phyloP scores from a whole-genome alignment of 306 rosid genomes.

The Dryas alaskensis region DNA sequence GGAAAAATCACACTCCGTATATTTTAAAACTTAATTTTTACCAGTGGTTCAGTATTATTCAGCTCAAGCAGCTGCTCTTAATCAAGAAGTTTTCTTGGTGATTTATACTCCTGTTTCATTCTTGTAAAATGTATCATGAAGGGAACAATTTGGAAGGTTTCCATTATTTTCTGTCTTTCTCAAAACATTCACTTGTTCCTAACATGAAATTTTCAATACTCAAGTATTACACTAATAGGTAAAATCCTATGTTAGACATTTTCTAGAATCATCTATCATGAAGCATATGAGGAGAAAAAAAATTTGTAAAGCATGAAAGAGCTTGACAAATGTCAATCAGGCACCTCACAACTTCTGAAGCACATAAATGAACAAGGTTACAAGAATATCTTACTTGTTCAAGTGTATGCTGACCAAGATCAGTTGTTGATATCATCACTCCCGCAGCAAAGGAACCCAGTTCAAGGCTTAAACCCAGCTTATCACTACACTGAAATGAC shows the following conservation, averaged over 20 bases:
- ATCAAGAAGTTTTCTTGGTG: background rate
- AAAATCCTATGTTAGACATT: background rate
- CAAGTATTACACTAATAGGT: background rate
- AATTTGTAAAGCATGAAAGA: background rate
- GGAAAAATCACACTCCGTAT: background rate
- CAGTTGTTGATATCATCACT: conserved; percentile 97
- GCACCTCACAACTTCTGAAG: conserved; percentile 28
- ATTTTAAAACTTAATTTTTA: background rate
- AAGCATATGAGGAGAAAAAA: background rate
- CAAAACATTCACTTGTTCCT: background rate
- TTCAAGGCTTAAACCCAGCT: conserved; percentile 94
- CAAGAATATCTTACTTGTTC: conserved; percentile 59
- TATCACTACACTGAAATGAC: conserved; percentile 91
- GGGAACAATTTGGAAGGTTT: background rate
- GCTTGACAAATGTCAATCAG: background rate
- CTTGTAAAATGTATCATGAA: background rate
- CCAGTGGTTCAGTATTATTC: background rate
- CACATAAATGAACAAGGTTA: conserved; percentile 8
- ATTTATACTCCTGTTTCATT: background rate
- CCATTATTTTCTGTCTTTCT: background rate
- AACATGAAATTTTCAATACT: background rate
- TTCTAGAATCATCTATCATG: background rate
- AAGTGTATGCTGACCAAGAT: conserved; percentile 97
- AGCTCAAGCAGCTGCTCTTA: background rate
- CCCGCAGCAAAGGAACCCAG: conserved; percentile 99